Conservation (phyloP, 2,329 filamentous ascomycete species). For the Nakataea oryzae region DNA sequence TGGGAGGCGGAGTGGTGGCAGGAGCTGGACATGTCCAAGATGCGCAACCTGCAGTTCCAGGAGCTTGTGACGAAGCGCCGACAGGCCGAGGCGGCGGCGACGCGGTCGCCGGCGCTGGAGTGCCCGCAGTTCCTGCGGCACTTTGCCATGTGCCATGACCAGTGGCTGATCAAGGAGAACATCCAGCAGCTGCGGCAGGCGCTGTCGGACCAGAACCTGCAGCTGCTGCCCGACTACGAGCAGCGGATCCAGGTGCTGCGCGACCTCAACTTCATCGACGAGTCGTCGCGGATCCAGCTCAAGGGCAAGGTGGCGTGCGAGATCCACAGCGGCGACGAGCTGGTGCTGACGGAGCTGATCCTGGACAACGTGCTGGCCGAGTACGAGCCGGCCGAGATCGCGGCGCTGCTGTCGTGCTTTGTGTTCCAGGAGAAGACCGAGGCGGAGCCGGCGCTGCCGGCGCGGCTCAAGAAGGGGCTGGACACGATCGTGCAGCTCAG, state of each 20-base stretch:
- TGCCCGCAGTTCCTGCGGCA: slow-evolving; percentile 81
- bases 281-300: slow-evolving; percentile 75
- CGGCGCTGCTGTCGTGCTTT: slow-evolving; percentile 84
- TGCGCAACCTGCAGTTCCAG: slow-evolving; percentile 74
- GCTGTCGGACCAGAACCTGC: slow-evolving; percentile 93
- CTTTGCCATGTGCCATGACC: slow-evolving; percentile 93
- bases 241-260: slow-evolving; percentile 87
- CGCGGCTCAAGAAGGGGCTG: slow-evolving; percentile 70
- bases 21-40: slow-evolving; percentile 70
- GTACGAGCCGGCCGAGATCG: slow-evolving; percentile 93
- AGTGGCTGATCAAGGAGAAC: slow-evolving; percentile 93
- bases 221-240: slow-evolving; percentile 91
- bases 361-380: slow-evolving; percentile 93
- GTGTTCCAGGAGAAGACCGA: slow-evolving; percentile 98
- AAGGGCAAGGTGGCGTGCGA: slow-evolving; percentile 99
- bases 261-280: slow-evolving; percentile 86
- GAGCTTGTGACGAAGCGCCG: slow-evolving; percentile 67
- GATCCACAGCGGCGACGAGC: slow-evolving; percentile 91
- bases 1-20: slow-evolving; percentile 73
- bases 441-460: slow-evolving; percentile 67
- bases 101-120: slow-evolving; percentile 51
- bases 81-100: slow-evolving; percentile 40
- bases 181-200: slow-evolving; percentile 78
- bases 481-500: slow-evolving; percentile 82
- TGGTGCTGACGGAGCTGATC: slow-evolving; percentile 91